Base-by-base conservation (phyloP, 1,284 basidiomycete genomes). In the Ganoderma lucidum region DNA sequence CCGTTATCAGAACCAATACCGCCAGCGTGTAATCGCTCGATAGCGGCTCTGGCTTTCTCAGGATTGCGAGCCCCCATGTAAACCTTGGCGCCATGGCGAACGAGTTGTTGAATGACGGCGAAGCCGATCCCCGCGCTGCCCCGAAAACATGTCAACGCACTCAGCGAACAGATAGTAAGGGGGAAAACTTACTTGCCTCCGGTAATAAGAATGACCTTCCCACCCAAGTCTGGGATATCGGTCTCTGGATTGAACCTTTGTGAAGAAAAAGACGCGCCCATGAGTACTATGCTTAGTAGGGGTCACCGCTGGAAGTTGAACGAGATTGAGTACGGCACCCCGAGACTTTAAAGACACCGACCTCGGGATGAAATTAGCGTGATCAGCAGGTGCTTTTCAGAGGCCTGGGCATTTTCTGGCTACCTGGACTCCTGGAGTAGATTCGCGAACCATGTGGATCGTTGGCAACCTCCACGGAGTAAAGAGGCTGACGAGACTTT, bases 1-100 rank as follows among this genome's bases (percentile, higher is more conserved):
- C 85, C 83, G 19, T 78, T 78, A 2, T 53, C 23, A 4, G 48
- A 14, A 15, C 23, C 23, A 28, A 53, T 12, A 28, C 48, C 10
- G 48, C 42, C 17, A 12, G 48, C 12, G 23, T 28, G 23, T 5
- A 53, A 28, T 14, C 48, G 48, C 48, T 53, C 23, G 23, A 53
- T 53, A 14, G 48, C 48, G 10, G 48, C 12, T 53, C 12, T 30
- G 2, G 48, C 48, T 14, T 14, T 53, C 10, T 53, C 48, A 3
- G 9, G 48, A 15, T 30, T 53, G 28, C 48, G 48, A 1, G 48
- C 48, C 10, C 48, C 48, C 48, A 53, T 53, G 23, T 53, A 53
- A 12, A 53, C 48, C 23, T 53, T 53, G 23, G 48, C 48, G 14
- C 48, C 48, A 53, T 53, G 48, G 48, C 48, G 48, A 4, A 53